phyloP scores from a whole-genome alignment of 441 rosid species.

The Adansonia rubrostipa region DNA sequence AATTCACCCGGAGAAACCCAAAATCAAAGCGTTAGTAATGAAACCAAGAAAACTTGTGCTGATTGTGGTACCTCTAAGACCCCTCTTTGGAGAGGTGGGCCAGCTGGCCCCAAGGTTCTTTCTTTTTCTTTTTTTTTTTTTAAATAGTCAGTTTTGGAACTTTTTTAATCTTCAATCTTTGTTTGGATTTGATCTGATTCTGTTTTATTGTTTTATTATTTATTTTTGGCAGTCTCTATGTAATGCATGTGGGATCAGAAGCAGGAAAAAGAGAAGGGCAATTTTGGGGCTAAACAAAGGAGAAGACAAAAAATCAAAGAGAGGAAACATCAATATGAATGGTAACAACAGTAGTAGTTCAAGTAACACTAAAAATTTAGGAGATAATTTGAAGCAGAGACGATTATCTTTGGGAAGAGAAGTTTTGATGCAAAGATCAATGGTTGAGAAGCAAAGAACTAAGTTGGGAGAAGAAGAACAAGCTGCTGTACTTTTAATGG shows the following conservation, averaged over 20 bases:
- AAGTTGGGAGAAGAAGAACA: conserved; percentile 86
- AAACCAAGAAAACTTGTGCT: conserved; percentile 69
- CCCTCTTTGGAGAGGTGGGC: conserved; percentile 97
- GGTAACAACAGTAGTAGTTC: neutral
- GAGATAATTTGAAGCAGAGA: conserved; percentile 27
- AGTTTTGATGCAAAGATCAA: conserved; percentile 69
- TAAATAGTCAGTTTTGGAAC: neutral
- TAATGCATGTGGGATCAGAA: conserved; percentile 90
- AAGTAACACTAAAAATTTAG: neutral
- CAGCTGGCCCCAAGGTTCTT: conserved; percentile 86
- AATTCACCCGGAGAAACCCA: conserved; percentile 35
- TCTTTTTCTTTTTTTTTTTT: neutral
- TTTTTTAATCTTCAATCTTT: neutral
- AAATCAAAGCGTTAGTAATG: conserved; percentile 39
- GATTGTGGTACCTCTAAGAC: conserved; percentile 90
- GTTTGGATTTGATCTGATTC: conserved; percentile 3
- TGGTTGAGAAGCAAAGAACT: conserved; percentile 60
- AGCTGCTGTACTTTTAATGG: conserved; percentile 89
- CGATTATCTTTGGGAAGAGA: conserved; percentile 58
- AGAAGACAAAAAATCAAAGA: conserved; percentile 56
- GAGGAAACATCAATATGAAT: neutral
- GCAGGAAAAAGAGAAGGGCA: conserved; percentile 65
- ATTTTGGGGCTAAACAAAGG: conserved; percentile 47
- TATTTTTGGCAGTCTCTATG: conserved; percentile 68
- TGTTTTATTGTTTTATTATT: neutral